Evolutionary conservation across 2,329 filamentous ascomycete species (phyloP), one percentile per base, ranked within the genome.

Genomic region (Scedosporium apiospermum): DNA sequence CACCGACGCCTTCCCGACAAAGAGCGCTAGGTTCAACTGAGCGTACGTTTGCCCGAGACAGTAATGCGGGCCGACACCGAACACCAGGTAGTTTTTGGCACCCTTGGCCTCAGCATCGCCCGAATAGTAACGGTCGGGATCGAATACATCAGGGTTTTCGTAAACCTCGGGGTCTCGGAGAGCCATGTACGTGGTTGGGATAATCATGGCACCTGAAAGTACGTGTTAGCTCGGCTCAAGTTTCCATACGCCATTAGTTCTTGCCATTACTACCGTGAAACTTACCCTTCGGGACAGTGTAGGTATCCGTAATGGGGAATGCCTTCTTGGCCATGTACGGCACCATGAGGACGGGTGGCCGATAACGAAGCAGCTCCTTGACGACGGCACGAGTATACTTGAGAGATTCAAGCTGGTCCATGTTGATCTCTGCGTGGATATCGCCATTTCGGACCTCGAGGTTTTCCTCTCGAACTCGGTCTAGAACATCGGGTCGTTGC

Each of bases 301-400:
- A 97, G 42, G 81, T 83, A 42, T 89, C 85, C 27, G 89, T 91
- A 69, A 99, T 88, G 60, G 93, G 93, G 83, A 98, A 99, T 63
- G 90, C 79, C 81, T 96, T 96, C 88, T 98, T 98, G 67, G 88
- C 91, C 65, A 93, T 75, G 76, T 98, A 98, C 41, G 95, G 95
- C 60, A 97, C 91, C 91, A 99, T 96, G 75, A 97, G 84, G 70
- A 99, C 95, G 63, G 95, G 95, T 66, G 95, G 95, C 63, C 93
- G 90, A 81, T 96, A 98, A 72, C 95, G 90, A 67, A 96, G 85
- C 64, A 91, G 88, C 79, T 96, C 92, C 69, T 90, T 91, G 67
- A 98, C 90, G 53, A 96, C 91, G 49, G 92, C 93, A 64, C 91
- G 89, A 53, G 95, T 98, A 76, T 96, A 97, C 14, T 85, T 84